A percentile compares a stretch with the other conserved stretches of the same genome.
Conservation (phyloP, 2,329 filamentous ascomycete genomes). For the Colletotrichum tropicale region DNA sequence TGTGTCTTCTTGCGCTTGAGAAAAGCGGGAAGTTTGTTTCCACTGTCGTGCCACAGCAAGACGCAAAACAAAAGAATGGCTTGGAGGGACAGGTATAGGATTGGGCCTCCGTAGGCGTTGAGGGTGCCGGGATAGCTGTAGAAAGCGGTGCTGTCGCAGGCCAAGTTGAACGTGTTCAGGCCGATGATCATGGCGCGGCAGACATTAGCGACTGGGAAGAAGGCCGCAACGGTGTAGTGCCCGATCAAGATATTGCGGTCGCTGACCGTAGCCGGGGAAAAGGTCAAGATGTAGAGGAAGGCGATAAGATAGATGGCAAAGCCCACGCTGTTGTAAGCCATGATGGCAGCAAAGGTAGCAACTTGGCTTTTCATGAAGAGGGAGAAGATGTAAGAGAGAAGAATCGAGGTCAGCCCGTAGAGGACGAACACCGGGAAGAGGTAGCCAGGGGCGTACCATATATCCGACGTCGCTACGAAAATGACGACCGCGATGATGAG, state of each 20-base stretch:
- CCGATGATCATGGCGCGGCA: slow-evolving; percentile 76
- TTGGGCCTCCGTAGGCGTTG: slow-evolving; percentile 79
- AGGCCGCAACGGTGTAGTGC: slow-evolving; percentile 74
- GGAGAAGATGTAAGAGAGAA: slow-evolving; percentile 82
- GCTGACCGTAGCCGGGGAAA: slow-evolving; percentile 58
- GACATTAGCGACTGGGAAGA: slow-evolving; percentile 79
- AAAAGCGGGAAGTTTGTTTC: slow-evolving; percentile 44
- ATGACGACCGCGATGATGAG: slow-evolving; percentile 72
- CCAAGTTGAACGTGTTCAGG: slow-evolving; percentile 82
- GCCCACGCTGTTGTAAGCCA: slow-evolving; percentile 74
- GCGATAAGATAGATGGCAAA: slow-evolving; percentile 76
- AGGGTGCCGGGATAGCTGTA: slow-evolving; percentile 73
- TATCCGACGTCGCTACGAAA: slow-evolving; percentile 65
- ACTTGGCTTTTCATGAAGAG: slow-evolving; percentile 80
- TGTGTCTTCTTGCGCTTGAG: slow-evolving; percentile 29
- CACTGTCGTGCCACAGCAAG: slow-evolving; percentile 81
- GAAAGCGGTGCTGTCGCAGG: slow-evolving; percentile 70
- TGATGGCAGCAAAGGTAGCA: slow-evolving; percentile 82
- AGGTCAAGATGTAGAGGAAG: slow-evolving; percentile 62
- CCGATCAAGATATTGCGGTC: slow-evolving; percentile 68
- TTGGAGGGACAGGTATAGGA: slow-evolving; percentile 81
- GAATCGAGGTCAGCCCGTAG: slow-evolving; percentile 78
- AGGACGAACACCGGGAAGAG: slow-evolving; percentile 69
- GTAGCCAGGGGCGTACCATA: slow-evolving; percentile 82
- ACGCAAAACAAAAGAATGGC: slow-evolving; percentile 71